phyloP scores from a whole-genome alignment of 345 rosid species.

The Turnera subulata region DNA sequence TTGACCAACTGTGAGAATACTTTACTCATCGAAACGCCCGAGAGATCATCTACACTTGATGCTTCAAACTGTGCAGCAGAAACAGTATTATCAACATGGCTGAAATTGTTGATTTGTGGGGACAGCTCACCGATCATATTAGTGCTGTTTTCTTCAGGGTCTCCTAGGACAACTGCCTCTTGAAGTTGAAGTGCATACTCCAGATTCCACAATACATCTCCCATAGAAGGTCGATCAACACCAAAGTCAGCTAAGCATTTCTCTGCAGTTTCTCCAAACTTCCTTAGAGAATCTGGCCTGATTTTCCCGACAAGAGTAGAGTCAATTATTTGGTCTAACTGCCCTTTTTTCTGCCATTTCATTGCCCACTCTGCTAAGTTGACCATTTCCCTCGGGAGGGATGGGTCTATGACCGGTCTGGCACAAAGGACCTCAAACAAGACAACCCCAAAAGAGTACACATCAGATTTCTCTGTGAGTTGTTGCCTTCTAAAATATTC shows the following conservation, averaged over 20 bases:
- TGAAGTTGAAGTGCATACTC: conserved; percentile 86
- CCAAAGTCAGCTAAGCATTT: conserved; percentile 85
- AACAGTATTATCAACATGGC: conserved; percentile 34
- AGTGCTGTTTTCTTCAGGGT: conserved; percentile 66
- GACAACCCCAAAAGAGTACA: conserved; percentile 91
- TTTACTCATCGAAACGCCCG: conserved; percentile 63
- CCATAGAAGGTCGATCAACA: conserved; percentile 82
- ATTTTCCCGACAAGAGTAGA: conserved; percentile 53
- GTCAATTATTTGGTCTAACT: conserved; percentile 76
- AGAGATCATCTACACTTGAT: conserved; percentile 44
- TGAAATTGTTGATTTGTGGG: conserved; percentile 47
- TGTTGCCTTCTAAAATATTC: conserved; percentile 91
- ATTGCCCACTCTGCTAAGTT: conserved; percentile 94
- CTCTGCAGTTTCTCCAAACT: conserved; percentile 83
- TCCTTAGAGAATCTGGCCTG: conserved; percentile 65
- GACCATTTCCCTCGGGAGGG: conserved; percentile 86
- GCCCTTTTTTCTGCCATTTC: conserved; percentile 84
- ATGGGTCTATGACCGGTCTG: conserved; percentile 82
- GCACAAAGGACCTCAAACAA: conserved; percentile 93
- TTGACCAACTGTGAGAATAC: conserved; percentile 85
- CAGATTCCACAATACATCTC: conserved; percentile 88
- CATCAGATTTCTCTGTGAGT: conserved; percentile 83
- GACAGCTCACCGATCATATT: conserved; percentile 67
- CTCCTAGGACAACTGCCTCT: conserved; percentile 52
- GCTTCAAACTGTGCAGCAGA: conserved; percentile 36